Percentiles rank a stretch among this genome's conserved stretches.
Evolutionary conservation across 306 rosid species (phyloP).

Genomic region (Senna tora): DNA sequence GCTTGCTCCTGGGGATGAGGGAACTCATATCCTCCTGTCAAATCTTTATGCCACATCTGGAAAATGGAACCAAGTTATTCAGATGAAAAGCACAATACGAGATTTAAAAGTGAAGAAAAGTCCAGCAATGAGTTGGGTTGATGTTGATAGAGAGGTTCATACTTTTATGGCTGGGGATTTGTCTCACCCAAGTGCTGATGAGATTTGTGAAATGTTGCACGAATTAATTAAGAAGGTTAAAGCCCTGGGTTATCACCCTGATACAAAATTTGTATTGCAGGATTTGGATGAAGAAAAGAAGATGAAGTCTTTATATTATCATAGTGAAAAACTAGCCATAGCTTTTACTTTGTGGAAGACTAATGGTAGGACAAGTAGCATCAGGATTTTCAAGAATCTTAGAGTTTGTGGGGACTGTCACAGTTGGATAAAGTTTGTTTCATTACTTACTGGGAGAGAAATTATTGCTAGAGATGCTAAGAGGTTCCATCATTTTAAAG

Average conservation of each 20-base stretch:
- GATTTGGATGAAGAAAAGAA: constrained; percentile 62
- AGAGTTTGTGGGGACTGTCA: constrained; percentile 75
- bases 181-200: constrained; percentile 58
- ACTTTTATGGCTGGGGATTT: constrained; percentile 78
- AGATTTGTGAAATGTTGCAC: constrained; percentile 49
- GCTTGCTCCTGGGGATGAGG: constrained; percentile 61
- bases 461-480: constrained; percentile 67
- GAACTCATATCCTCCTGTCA: constrained; percentile 61
- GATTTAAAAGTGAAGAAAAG: constrained; percentile 60
- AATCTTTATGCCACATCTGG: constrained; percentile 72
- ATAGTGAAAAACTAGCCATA: constrained; percentile 72
- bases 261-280: constrained; percentile 64
- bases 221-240: constrained; percentile 50
- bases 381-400: constrained; percentile 72
- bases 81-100: constrained; percentile 63
- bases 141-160: constrained; percentile 63
- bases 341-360: constrained; percentile 67
- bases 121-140: constrained; percentile 74
- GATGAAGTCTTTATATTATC: constrained; percentile 56
- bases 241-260: constrained; percentile 60
- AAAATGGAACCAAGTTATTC: constrained; percentile 69
- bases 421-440: constrained; percentile 61
- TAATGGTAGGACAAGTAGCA: constrained; percentile 44
- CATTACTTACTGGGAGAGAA: constrained; percentile 54
- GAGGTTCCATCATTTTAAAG: constrained; percentile 68